Conservation (phyloP, 345 rosid species). For the Eucalyptus sp. region DNA sequence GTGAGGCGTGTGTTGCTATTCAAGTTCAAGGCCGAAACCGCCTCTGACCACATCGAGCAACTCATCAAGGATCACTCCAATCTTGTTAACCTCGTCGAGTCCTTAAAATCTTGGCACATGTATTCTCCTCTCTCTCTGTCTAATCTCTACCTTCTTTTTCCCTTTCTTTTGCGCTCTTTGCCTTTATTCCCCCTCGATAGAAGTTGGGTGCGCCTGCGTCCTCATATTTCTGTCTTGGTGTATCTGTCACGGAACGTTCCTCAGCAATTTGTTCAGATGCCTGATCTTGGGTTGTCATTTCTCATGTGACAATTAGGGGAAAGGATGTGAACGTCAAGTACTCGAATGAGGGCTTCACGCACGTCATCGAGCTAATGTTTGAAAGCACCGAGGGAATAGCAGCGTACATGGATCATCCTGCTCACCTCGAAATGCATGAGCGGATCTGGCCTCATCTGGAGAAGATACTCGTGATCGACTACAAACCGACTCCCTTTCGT, state of each 20-base stretch:
- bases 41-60: constrained; percentile 24
- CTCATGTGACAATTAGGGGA: constrained; percentile 30
- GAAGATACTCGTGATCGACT: constrained; percentile 50
- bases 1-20: constrained; percentile 61
- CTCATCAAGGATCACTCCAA: constrained; percentile 51
- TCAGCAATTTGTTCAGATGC: not conserved
- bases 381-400: constrained; percentile 54
- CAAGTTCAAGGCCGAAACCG: constrained; percentile 49
- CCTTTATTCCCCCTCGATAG: not conserved
- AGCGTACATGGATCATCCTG: constrained; percentile 57
- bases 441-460: constrained; percentile 27
- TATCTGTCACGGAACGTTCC: not conserved
- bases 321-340: constrained; percentile 64
- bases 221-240: not conserved
- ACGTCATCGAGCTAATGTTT: constrained; percentile 53
- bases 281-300: not conserved
- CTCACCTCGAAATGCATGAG: constrained; percentile 46
- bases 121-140: not conserved
- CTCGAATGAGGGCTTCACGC: constrained; percentile 76
- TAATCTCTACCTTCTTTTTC: not conserved
- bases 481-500: constrained; percentile 39
- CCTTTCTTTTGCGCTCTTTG: not conserved
- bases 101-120: constrained; percentile 82
- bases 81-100: constrained; percentile 54
- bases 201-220: not conserved